Base-by-base conservation (phyloP, 805 yeast species). In the Huiozyma sinensis region DNA sequence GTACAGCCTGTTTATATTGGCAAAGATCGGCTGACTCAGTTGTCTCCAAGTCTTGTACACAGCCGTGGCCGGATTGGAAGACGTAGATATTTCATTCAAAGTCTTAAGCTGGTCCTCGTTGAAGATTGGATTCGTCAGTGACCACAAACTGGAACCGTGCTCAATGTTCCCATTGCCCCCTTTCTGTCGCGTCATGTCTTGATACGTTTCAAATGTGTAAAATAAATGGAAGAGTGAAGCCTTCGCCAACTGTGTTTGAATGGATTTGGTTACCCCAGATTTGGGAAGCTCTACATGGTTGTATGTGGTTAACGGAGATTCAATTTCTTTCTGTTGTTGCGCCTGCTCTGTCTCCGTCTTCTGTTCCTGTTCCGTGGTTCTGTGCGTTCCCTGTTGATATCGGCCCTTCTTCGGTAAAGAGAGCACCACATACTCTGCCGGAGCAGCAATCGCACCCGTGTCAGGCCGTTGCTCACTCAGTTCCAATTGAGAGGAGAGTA, bases 151-250 rank as follows among this genome's bases (percentile, higher is more conserved):
- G 31, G 33, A 29, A 39, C 33, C 44, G 36, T 1, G 50, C 49
- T 38, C 52, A 55, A 28, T 44, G 33, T 3, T 36, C 35, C 58
- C 60, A 56, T 4, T 34, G n/a, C 28, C 8, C 7, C 10, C 33
- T 7, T 17, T 32, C 32, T 44, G 43, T 4, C 37, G 33, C 2
- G 49, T 27, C 6, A 56, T 54, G 28, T 48, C 47, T 33, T 49
- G 50, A 45, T 50, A 55, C 17, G 57, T 33, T 17, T 50, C 51
- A 43, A 41, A 60, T 4, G 63, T 51, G 46, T 58, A 57, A n/a
- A 60, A 33, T 51, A 60, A 46, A 42, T 57, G 52, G 40, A 56
- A 60, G 6, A 60, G 35, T 1, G 63, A 56, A 48, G 55, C 48
- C 38, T 56, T 60, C 1, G 50, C 55, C 36, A 10, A 27, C n/a